phyloP scores from a whole-genome alignment of 129 eudicot species.

The Heracleum sosnowskyi region DNA sequence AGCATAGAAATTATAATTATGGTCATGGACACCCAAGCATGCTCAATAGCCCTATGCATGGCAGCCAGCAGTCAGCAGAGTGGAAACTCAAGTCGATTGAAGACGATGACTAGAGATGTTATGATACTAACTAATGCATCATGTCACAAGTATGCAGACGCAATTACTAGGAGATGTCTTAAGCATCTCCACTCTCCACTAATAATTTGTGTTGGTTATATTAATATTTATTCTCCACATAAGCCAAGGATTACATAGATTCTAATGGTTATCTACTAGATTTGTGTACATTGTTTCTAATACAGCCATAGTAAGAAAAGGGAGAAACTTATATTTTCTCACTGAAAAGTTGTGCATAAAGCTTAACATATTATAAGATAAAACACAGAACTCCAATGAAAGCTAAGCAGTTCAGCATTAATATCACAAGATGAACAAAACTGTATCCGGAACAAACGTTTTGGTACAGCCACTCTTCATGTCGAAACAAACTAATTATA shows the following conservation, averaged over 20 bases:
- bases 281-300: background rate
- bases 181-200: conserved; percentile 15
- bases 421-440: background rate
- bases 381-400: background rate
- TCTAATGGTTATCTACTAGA: background rate
- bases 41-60: conserved; percentile 14
- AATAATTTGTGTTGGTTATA: conserved; percentile 16
- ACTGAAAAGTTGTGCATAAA: background rate
- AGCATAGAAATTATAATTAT: conserved; percentile 15
- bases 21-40: conserved; percentile 19
- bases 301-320: background rate
- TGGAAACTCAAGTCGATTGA: conserved; percentile 41
- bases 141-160: conserved; percentile 11
- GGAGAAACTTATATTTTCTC: background rate
- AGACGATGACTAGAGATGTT: conserved; percentile 25
- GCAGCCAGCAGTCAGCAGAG: conserved; percentile 19
- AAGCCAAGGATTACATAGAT: background rate
- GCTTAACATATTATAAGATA: background rate
- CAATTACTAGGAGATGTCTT: conserved; percentile 9
- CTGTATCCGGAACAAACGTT: background rate
- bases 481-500: background rate
- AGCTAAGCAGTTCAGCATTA: background rate
- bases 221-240: background rate
- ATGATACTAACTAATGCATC: background rate
- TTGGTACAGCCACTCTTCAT: background rate